Base-by-base conservation (phyloP, 2,329 filamentous ascomycete species). In the Pseudocercospora pini-densiflorae region DNA sequence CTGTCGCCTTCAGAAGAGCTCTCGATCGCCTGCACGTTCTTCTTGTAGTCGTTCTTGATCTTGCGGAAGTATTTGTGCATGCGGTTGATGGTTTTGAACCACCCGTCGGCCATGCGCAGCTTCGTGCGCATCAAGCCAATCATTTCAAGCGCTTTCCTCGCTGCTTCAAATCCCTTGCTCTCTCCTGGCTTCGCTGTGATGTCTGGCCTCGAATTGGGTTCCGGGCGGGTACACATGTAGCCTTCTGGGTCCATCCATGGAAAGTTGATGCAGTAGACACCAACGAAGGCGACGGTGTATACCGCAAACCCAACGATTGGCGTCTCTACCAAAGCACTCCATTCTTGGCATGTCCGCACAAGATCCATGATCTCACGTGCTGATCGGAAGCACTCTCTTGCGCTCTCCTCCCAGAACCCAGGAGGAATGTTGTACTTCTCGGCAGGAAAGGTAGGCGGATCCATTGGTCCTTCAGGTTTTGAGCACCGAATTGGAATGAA, bases 251-350 rank as follows among this genome's bases (percentile, higher is more conserved):
- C 90, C 88, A 92, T 91, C 64, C 86, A 84, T 0, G 88, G 88
- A 64, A 92, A 92, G 72, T 89, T 86, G 53, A 84, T 82, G 10
- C 87, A 87, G 74, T 92, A 92, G 2, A 91, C 82, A 36, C 88
- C 81, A 16, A 87, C 83, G 71, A 91, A 90, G 0, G 87, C 86
- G 0, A 89, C 88, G 10, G 86, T 87, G 82, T 89, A 92, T 45
- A 90, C 82, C 2, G 89, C 86, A 73, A 91, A 92, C 3, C 87
- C 84, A 3, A 89, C 85, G 36, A 91, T 84, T 0, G 89, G 88
- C 0, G 90, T 92, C 76, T 92, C 87, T 1, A 89, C 87, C 1
- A 91, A 79, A 63, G 86, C 86, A 62, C 86, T 84, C 76, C 83
- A 85, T 62, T 86, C 80, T 64, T 88, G 83, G 72, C 87, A 89